Base-by-base conservation (phyloP, 78 protist species). In the Dictyostelium brefeldianum region DNA sequence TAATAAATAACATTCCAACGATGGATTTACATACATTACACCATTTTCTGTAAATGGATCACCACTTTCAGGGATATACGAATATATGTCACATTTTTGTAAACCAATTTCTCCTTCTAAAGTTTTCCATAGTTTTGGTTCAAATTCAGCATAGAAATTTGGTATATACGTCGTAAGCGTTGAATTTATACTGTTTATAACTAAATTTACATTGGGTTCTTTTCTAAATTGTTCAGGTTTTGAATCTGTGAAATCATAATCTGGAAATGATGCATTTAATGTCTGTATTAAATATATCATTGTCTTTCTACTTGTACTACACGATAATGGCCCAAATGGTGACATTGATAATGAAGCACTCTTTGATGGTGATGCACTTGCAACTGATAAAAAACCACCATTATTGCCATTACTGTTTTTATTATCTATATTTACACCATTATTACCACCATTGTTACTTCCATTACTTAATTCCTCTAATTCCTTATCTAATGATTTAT, bases 11-110 rank as follows among this genome's bases (percentile, higher is more conserved):
- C 83, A n/a, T n/a, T n/a, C n/a, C n/a, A n/a, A n/a, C n/a, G n/a
- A n/a, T n/a, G n/a, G n/a, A n/a, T n/a, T n/a, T n/a, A n/a, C n/a
- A 43, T 77, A 87, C 84, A 87, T 36, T 10, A 87, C 80, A 71
- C 91, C 91, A 46, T 56, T 77, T 50, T 91, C 95, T 46, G 90
- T 85, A 62, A 80, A 92, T 17, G 96, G 96, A 43, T 92, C 91
- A 9, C 69, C 78, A 29, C 50, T 64, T 31, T 92, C 96, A 5
- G 96, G 89, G 12, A 79, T 43, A 65, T 78, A 92, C 10, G 91
- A 82, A 47, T 92, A 92, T 77, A 92, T 65, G 1, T 70, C 89
- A 12, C 84, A 81, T 57, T 92, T 89, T n/a, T 81, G 29, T 10
- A 83, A 54, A 7, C 18, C 27, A 2, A 92, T 79, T 25, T 82